A percentile compares a stretch with the other conserved stretches of the same genome.
Evolutionary conservation across 768 basidiomycete species (phyloP).

Genomic region (Lanmaoa rubissima): DNA sequence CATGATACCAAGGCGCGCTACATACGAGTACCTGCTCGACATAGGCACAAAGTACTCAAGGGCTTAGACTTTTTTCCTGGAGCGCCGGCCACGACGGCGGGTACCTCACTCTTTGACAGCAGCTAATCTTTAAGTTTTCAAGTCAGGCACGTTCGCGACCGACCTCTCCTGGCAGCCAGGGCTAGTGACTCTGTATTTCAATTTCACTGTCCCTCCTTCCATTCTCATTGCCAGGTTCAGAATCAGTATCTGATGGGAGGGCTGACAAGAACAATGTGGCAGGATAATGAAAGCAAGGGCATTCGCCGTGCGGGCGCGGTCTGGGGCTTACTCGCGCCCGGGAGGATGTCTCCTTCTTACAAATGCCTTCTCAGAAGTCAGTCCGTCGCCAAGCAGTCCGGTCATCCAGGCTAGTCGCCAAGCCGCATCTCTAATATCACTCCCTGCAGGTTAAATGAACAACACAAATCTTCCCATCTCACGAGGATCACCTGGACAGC

Average conservation of each 20-base stretch:
- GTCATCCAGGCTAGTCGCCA: background rate
- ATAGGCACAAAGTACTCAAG: background rate
- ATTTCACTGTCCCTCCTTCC: background rate
- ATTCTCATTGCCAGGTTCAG: background rate
- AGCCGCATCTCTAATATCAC: background rate
- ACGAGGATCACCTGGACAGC: slow-evolving; percentile 3
- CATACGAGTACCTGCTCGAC: too few relatives aligned
- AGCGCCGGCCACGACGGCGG: too few relatives aligned
- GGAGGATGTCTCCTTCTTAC: background rate
- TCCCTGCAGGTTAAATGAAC: background rate
- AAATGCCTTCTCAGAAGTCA: background rate
- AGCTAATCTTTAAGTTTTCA: too few relatives aligned
- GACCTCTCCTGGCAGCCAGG: background rate
- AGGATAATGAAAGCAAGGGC: background rate
- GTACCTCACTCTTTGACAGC: background rate
- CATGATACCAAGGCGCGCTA: too few relatives aligned
- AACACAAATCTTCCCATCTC: background rate
- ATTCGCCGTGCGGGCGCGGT: background rate
- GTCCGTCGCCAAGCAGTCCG: background rate
- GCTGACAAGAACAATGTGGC: background rate
- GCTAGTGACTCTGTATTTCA: background rate
- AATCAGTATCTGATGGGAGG: background rate
- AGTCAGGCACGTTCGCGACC: background rate
- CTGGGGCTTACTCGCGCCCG: background rate
- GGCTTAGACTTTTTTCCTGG: background rate